phyloP scores from a whole-genome alignment of 2,329 filamentous ascomycete genomes.

The Botrytis cinerea region DNA sequence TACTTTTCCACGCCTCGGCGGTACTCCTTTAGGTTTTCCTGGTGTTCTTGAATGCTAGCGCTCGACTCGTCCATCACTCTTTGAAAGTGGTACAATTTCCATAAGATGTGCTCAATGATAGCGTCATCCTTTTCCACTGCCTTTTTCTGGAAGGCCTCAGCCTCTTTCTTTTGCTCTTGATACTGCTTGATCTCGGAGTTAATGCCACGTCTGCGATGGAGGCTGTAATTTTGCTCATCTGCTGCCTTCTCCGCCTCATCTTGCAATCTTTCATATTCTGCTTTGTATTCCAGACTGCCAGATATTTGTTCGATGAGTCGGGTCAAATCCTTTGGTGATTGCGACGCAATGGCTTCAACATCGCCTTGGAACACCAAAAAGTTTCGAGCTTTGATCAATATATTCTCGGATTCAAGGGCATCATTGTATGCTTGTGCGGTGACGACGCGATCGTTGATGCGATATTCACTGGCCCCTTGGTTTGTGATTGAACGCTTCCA shows the following conservation, averaged over 20 bases:
- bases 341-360: slow-evolving; percentile 93
- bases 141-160: slow-evolving; percentile 89
- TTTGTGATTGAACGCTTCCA: slow-evolving; percentile 96
- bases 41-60: slow-evolving; percentile 85
- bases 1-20: slow-evolving; percentile 85
- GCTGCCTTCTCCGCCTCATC: slow-evolving; percentile 80
- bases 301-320: slow-evolving; percentile 96
- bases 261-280: slow-evolving; percentile 90
- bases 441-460: slow-evolving; percentile 90
- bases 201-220: slow-evolving; percentile 87
- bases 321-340: slow-evolving; percentile 91
- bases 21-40: slow-evolving; percentile 92
- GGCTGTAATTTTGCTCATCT: slow-evolving; percentile 85
- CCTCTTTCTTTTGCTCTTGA: slow-evolving; percentile 93
- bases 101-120: slow-evolving; percentile 89
- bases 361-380: slow-evolving; percentile 99
- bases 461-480: slow-evolving; percentile 87
- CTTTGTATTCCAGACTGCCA: slow-evolving; percentile 90
- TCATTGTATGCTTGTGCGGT: slow-evolving; percentile 92
- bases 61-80: slow-evolving; percentile 90
- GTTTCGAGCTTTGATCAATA: slow-evolving; percentile 95
- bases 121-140: slow-evolving; percentile 87
- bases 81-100: slow-evolving; percentile 97
- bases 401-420: slow-evolving; percentile 88
- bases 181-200: slow-evolving; percentile 98